Evolutionary conservation across 331 rosid species (phyloP), one percentile per base, ranked within the genome.

Genomic region (Acacia concinna): DNA sequence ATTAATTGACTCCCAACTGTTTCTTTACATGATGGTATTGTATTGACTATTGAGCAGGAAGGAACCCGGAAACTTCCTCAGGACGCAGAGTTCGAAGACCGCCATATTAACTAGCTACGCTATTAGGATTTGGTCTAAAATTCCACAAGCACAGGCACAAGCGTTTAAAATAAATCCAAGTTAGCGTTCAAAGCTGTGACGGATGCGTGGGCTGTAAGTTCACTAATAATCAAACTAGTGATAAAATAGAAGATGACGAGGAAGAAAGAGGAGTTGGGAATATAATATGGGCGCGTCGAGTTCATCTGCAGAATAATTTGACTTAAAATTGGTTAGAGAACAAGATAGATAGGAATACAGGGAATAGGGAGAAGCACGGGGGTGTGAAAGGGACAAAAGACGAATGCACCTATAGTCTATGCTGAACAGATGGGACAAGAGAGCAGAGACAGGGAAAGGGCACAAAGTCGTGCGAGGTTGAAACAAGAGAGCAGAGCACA

Each of bases 51-150:
- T 13, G 68, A 6, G 2, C 23, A 62, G 20, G 68, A 30, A 30
- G 68, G 72, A 60, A 52, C 78, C 62, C 0, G n/a, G 78, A 81
- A 85, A 41, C 78, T 85, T 85, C 85, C 64, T 74, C 1, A 18
- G 21, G 54, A 67, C 10, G 10, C 13, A 46, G 20, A 27, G 73
- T 85, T 81, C 76, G 74, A 78, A 62, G 40, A n/a, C 6, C 2
- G 37, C 35, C 10, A 18, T 54, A 65, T 74, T 62, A 77, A 68
- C 69, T 28, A 12, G 13, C 18, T 37, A 14, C 6, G 46, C 14
- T 20, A 34, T 73, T 20, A 56, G 51, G 47, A 30, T 8, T 14
- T 31, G 5, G 17, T 3, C 11, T 11, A 23, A 49, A 67, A 70
- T 49, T 76, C 63, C 76, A 14, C 10, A 35, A n/a, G n/a, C n/a